phyloP scores from a whole-genome alignment of 1,139 yeast genomes.

The Geotrichum restrictum region DNA sequence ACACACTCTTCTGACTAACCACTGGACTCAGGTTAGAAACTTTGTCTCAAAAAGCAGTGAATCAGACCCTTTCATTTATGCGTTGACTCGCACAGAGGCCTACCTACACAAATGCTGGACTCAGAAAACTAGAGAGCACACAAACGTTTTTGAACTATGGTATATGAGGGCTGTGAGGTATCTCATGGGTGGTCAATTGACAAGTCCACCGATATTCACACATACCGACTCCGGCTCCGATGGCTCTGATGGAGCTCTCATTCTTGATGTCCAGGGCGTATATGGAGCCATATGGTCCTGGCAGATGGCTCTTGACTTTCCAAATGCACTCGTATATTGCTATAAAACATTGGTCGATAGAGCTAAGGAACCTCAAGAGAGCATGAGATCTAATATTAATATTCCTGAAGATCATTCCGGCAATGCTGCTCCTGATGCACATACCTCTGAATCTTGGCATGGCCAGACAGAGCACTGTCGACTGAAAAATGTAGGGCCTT shows the following conservation, averaged over 20 bases:
- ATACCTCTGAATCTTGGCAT: too few relatives aligned
- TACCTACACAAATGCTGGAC: slow-evolving; percentile 22
- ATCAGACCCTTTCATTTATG: slow-evolving; percentile 36
- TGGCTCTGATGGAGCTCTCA: too few relatives aligned
- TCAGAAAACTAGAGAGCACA: slow-evolving; percentile 4
- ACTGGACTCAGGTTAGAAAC: not conserved
- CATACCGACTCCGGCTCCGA: too few relatives aligned
- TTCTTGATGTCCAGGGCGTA: slow-evolving; percentile 32
- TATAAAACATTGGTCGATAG: slow-evolving; percentile 24
- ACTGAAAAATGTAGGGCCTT: slow-evolving; percentile 28
- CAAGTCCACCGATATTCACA: slow-evolving; percentile 22
- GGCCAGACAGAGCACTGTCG: too few relatives aligned
- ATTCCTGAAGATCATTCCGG: too few relatives aligned
- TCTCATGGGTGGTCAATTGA: slow-evolving; percentile 28
- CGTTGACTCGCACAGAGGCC: slow-evolving; percentile 36
- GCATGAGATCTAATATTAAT: too few relatives aligned
- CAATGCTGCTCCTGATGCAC: too few relatives aligned
- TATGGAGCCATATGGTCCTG: slow-evolving; percentile 41
- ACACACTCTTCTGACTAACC: too few relatives aligned
- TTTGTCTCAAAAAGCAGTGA: slow-evolving; percentile 31
- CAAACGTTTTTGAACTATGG: slow-evolving; percentile 32
- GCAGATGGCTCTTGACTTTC: slow-evolving; percentile 42
- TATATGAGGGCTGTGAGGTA: slow-evolving; percentile 36
- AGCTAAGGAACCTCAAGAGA: too few relatives aligned
- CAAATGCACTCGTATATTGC: slow-evolving; percentile 37